A percentile compares a stretch with the other conserved stretches of the same genome.
These are phyloP conservation scores for Labyrinthula sp. DNA, from an alignment of 352 stramenopile genomes.

Conservation along the genomic window DNA sequence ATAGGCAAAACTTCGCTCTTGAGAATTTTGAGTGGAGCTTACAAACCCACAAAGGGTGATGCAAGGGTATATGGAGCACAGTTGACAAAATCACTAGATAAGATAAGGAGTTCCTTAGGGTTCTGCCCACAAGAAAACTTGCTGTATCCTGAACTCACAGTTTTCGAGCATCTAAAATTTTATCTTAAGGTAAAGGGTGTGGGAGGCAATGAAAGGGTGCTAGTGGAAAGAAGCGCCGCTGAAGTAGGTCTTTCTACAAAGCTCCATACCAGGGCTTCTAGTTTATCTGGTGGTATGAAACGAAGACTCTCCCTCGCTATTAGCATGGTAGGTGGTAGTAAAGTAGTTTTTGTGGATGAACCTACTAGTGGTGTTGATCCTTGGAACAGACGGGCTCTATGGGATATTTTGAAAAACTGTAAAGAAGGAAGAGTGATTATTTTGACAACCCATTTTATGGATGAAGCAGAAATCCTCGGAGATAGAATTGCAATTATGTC, in stretches of 20 bases:
- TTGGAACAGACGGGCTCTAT: constrained; percentile 42
- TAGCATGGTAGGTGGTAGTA: constrained; percentile 53
- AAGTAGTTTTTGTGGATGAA: constrained; percentile 58
- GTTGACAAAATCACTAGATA: constrained; percentile 37
- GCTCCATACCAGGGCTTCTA: constrained; percentile 30
- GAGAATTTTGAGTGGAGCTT: constrained; percentile 35
- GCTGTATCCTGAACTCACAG: constrained; percentile 47
- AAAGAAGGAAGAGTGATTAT: constrained; percentile 40
- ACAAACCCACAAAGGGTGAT: constrained; percentile 31
- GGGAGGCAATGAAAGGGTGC: constrained; percentile 29
- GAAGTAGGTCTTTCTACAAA: constrained; percentile 32
- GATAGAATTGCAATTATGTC: constrained; percentile 32
- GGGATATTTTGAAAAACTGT: constrained; percentile 41
- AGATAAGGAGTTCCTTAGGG: constrained; percentile 45
- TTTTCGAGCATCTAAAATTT: constrained; percentile 48
- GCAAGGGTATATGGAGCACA: constrained; percentile 33
- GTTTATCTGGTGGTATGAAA: constrained; percentile 55
- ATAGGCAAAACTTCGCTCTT: constrained; percentile 39
- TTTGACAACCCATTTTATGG: constrained; percentile 30
- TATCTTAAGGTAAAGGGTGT: constrained; percentile 45
- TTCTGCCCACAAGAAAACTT: constrained; percentile 61
- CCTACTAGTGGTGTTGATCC: constrained; percentile 56
- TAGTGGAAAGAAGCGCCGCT: constrained; percentile 53
- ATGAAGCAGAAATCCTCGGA: constrained; percentile 29
- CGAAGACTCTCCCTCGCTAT: constrained; percentile 54